These are phyloP conservation scores for Acidomyces sp. DNA, from an alignment of 495 filamentous ascomycete species.

Conservation along the genomic window DNA sequence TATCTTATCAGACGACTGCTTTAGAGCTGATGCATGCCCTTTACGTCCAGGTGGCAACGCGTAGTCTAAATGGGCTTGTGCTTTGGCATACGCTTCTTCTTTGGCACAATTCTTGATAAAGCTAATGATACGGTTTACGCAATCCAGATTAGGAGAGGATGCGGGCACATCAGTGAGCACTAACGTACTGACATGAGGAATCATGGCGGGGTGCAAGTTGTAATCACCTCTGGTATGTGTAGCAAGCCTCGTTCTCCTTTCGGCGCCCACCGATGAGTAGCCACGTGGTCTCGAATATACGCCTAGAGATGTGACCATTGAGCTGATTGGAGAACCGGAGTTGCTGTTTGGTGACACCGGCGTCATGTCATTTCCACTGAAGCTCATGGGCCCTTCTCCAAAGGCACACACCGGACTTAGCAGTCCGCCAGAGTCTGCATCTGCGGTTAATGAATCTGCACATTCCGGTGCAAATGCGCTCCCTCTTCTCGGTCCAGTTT, in stretches of 20 bases:
- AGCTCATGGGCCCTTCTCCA: conserved; percentile 1
- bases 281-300: conserved; percentile 6
- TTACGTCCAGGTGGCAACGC: conserved; percentile 39
- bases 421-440: neutral
- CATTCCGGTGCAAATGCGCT: conserved; percentile 24
- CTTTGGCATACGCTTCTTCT: conserved; percentile 41
- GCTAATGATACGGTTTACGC: conserved; percentile 36
- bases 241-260: conserved; percentile 19
- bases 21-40: conserved; percentile 34
- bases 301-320: no score
- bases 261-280: conserved; percentile 12
- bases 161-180: conserved; percentile 48
- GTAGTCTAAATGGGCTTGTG: conserved; percentile 41
- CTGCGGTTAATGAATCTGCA: neutral
- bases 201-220: conserved; percentile 42
- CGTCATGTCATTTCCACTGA: neutral
- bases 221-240: conserved; percentile 1
- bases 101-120: conserved; percentile 50
- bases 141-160: conserved; percentile 32
- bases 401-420: conserved; percentile 11
- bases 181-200: conserved; percentile 43
- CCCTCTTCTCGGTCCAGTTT: conserved; percentile 17
- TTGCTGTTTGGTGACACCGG: neutral
- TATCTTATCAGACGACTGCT: conserved; percentile 8
- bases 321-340: no score